Base-by-base conservation (phyloP, 2,329 filamentous ascomycete genomes). In the Diaporthe australafricana region DNA sequence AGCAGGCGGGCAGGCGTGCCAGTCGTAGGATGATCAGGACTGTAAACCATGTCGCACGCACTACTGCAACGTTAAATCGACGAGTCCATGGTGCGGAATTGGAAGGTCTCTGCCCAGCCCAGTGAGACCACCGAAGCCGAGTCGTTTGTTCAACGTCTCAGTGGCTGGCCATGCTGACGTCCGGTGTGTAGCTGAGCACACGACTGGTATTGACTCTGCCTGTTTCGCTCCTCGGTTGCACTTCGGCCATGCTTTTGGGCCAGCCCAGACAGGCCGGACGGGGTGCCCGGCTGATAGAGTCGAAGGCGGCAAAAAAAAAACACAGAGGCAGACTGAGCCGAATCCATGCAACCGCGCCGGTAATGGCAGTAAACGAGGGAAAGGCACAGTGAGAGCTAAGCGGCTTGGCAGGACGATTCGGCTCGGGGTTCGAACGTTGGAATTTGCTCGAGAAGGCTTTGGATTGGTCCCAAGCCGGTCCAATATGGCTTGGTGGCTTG, bases 1-100 rank as follows among this genome's bases (percentile, higher is more conserved):
- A 17, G 38, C 40, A 63, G 32, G 32, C 32, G 32, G 32, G 20
- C 27, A n/a, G 25, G 12, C 17, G 57, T 48, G 57, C 38, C 11
- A 40, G 38, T 40, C 57, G 45, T 32, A 32, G 57, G 25, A 8
- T 22, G 57, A 27, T 7, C 56, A 25, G 22, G 40, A 62, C 50
- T 12, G 52, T 40, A 40, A 9, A 35, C 32, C 32, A 35, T 35
- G 38, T 30, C 35, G 17, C 42, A 12, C 56, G 30, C 35, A 20
- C 60, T 65, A 65, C 60, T 65, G 60, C 60, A 65, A 65, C 60
- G 60, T 65, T 65, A 65, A 65, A 65, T 65, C 45, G 45, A 65
- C 30, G 45, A 65, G 60, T 32, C 30, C 45, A 48, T 17, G 60
- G 32, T 17, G 60, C 45, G 14, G n/a, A 17, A 17, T 22, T 65